phyloP scores from a whole-genome alignment of 305 asterid species.

The Solanum hybrid region DNA sequence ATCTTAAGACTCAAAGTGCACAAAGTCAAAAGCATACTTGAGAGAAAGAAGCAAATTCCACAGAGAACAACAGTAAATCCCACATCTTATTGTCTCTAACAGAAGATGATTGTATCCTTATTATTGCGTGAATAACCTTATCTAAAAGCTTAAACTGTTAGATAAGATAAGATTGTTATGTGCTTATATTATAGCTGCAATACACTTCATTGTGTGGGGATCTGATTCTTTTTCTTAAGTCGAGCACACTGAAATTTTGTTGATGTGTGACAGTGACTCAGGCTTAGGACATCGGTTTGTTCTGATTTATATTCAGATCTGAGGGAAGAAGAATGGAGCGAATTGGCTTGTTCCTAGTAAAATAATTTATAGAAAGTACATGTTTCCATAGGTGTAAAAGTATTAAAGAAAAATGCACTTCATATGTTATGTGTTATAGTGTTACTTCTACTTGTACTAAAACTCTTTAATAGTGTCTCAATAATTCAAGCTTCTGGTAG shows the following conservation, averaged over 20 bases:
- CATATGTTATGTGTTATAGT: background rate
- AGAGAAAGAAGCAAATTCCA: background rate
- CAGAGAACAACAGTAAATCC: background rate
- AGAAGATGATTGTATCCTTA: background rate
- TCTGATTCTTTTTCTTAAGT: background rate
- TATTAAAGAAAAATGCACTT: background rate
- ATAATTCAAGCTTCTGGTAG: background rate
- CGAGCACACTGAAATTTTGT: background rate
- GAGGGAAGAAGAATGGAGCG: background rate
- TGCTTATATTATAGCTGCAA: background rate
- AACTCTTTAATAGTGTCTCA: background rate
- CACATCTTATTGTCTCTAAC: background rate
- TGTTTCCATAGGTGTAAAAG: background rate
- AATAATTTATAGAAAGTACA: background rate
- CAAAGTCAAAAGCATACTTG: background rate
- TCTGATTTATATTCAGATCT: background rate
- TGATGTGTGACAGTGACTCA: background rate
- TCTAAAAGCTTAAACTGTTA: background rate
- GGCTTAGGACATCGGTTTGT: background rate
- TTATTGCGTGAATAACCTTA: background rate
- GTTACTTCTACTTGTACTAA: background rate
- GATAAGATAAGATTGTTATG: background rate
- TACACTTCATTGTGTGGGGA: background rate
- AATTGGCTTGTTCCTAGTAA: background rate
- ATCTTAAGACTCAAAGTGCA: background rate